These are phyloP conservation scores for Senna tora DNA, from an alignment of 306 rosid species.

Conservation along the genomic window DNA sequence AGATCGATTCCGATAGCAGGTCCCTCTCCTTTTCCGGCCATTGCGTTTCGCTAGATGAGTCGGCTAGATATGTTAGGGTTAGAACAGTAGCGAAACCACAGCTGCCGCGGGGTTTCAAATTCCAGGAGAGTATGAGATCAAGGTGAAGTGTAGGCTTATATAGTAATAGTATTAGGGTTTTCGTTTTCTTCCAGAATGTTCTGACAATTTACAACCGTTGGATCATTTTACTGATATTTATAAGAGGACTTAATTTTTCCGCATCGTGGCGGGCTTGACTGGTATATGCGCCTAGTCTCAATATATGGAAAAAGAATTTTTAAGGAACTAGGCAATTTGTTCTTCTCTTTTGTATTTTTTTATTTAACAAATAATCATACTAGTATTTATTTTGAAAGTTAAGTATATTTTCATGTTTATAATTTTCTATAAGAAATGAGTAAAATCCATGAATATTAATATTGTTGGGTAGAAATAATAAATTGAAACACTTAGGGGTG, in stretches of 20 bases:
- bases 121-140: not conserved
- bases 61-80: not conserved
- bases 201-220: slow-evolving; percentile 34
- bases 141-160: slow-evolving; percentile 8
- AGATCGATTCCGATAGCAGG: slow-evolving; percentile 85
- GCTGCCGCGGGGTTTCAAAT: not conserved
- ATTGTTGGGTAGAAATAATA: too few relatives aligned
- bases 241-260: slow-evolving; percentile 6
- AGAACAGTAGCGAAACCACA: not conserved
- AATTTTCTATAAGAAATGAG: too few relatives aligned
- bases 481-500: too few relatives aligned
- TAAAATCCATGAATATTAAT: too few relatives aligned
- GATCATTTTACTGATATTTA: not conserved
- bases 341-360: too few relatives aligned
- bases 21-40: slow-evolving; percentile 74
- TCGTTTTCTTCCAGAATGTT: slow-evolving; percentile 57
- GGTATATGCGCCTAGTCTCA: too few relatives aligned
- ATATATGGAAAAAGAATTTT: too few relatives aligned
- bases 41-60: not conserved
- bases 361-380: too few relatives aligned
- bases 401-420: not conserved
- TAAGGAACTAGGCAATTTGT: too few relatives aligned
- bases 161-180: slow-evolving; percentile 34
- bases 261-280: slow-evolving; percentile 3
- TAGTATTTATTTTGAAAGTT: too few relatives aligned